Conservation (phyloP, 2,329 filamentous ascomycete genomes). For the Monosporascus sp. region DNA sequence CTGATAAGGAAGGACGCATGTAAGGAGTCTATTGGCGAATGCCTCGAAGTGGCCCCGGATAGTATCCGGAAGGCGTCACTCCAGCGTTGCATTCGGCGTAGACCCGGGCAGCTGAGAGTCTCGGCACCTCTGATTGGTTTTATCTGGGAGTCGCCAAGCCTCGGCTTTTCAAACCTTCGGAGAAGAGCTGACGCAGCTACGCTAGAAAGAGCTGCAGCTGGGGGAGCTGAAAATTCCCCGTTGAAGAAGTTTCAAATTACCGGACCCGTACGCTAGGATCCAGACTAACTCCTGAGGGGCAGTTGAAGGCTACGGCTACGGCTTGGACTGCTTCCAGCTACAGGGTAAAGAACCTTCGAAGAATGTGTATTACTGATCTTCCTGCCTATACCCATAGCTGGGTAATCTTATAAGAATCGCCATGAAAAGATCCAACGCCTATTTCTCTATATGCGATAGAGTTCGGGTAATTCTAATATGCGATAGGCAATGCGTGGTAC, state of each 20-base stretch:
- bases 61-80: too few species aligned
- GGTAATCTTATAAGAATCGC: too few species aligned
- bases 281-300: not conserved
- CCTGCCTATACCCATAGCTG: constrained; percentile 72
- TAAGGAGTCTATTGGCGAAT: too few species aligned
- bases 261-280: not conserved
- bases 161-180: not conserved
- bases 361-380: not conserved
- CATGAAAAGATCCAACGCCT: too few species aligned
- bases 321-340: not conserved
- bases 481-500: too few species aligned
- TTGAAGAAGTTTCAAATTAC: not conserved
- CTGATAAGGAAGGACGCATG: too few species aligned
- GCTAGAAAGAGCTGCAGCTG: not conserved
- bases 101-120: not conserved
- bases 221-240: not conserved
- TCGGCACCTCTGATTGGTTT: not conserved
- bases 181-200: not conserved
- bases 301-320: not conserved
- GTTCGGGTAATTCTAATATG: too few species aligned
- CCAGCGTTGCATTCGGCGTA: too few species aligned
- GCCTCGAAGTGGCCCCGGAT: too few species aligned
- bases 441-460: too few species aligned
- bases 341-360: not conserved
- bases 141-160: too few species aligned